Conservation (phyloP, 2,329 filamentous ascomycete species). For the Curvularia verruculosa region DNA sequence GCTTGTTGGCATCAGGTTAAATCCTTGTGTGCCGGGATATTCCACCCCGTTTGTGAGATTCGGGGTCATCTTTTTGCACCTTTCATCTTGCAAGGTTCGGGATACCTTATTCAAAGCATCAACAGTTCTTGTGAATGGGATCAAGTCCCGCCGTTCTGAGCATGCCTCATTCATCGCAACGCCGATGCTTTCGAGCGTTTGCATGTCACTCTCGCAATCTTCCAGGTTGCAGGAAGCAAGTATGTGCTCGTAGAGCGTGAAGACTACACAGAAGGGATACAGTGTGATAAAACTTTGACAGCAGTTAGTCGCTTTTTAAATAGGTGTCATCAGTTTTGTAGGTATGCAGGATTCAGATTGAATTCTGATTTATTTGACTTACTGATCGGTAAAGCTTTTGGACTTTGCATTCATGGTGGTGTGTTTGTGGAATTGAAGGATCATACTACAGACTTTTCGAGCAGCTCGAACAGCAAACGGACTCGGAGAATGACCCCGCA, state of each 20-base stretch:
- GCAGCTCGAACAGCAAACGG: constrained; percentile 28
- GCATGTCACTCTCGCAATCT: constrained; percentile 35
- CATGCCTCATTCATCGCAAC: constrained; percentile 29
- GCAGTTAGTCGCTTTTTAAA: neutral
- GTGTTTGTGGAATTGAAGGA: constrained; percentile 27
- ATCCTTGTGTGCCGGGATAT: neutral
- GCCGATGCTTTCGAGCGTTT: constrained; percentile 30
- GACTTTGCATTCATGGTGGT: constrained; percentile 3
- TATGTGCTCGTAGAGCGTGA: constrained; percentile 40
- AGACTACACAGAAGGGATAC: constrained; percentile 40
- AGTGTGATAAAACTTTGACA: constrained; percentile 35
- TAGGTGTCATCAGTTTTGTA: neutral
- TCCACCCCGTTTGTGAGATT: neutral
- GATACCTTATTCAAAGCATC: constrained; percentile 39
- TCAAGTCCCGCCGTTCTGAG: constrained; percentile 20
- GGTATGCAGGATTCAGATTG: neutral
- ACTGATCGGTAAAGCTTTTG: constrained; percentile 29
- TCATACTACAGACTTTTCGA: constrained; percentile 29
- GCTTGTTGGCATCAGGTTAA: constrained; percentile 4
- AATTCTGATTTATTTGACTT: constrained; percentile 2
- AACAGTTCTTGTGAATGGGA: constrained; percentile 35
- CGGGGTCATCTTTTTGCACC: constrained; percentile 6
- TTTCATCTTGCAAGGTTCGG: constrained; percentile 32
- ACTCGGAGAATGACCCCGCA: constrained; percentile 13
- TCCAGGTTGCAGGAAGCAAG: constrained; percentile 29